Percentiles rank a stretch among this genome's conserved stretches.
These are phyloP conservation scores for Psilocybe cyanescens DNA, from an alignment of 768 basidiomycete genomes.

Conservation along the genomic window DNA sequence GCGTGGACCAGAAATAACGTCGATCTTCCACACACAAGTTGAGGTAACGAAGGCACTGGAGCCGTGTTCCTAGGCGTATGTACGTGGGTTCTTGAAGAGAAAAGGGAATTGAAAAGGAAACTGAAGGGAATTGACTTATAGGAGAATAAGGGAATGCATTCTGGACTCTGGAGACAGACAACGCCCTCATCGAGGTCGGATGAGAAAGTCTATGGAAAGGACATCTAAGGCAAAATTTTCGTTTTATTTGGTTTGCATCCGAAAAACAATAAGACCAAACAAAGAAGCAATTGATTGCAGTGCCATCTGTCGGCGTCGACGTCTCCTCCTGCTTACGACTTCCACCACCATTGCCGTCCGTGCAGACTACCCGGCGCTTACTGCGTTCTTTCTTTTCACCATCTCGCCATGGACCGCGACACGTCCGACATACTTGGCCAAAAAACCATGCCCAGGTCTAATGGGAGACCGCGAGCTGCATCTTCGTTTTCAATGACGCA, in stretches of 20 bases:
- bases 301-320: constrained; percentile 14
- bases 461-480: constrained; percentile 28
- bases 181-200: constrained; percentile 2
- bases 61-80: constrained; percentile 82
- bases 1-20: constrained; percentile 69
- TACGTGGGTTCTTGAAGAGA: constrained; percentile 50
- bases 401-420: constrained; percentile 62
- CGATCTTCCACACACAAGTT: constrained; percentile 77
- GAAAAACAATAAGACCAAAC: constrained; percentile 36
- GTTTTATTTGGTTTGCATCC: constrained; percentile 22
- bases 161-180: constrained; percentile 12
- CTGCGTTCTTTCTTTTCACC: constrained; percentile 26
- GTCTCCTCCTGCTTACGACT: constrained; percentile 31
- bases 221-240: constrained; percentile 14
- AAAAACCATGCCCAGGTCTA: constrained; percentile 42
- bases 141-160: constrained; percentile 15
- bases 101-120: constrained; percentile 19
- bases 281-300: constrained; percentile 30
- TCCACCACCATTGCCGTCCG: constrained; percentile 38
- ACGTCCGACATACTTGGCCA: constrained; percentile 75
- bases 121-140: constrained; percentile 4
- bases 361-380: constrained; percentile 32
- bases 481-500: constrained; percentile 45
- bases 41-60: constrained; percentile 75
- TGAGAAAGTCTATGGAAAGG: constrained; percentile 4